Conservation (phyloP, 1,284 basidiomycete species). For the Vanrija humicola region DNA sequence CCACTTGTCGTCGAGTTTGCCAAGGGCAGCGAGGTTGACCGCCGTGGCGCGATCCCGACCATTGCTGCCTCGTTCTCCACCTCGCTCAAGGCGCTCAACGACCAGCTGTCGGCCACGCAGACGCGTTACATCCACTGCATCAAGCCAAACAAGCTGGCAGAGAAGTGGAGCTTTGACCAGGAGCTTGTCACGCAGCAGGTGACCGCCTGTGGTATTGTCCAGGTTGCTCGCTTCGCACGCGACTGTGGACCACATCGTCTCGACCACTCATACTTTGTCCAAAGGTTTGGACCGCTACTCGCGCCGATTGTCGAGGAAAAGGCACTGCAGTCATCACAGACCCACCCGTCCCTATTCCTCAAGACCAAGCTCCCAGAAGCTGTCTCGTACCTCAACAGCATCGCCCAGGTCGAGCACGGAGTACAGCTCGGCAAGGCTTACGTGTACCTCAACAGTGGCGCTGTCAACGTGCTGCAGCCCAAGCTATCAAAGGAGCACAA, state of each 20-base stretch:
- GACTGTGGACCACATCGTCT: conserved; percentile 15
- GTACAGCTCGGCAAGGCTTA: conserved; percentile 15
- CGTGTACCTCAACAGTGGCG: conserved; percentile 14
- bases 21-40: background rate
- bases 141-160: conserved; percentile 18
- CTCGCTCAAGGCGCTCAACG: conserved; percentile 15
- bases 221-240: conserved; percentile 17
- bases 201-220: conserved; percentile 14
- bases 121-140: conserved; percentile 20
- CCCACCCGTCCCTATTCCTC: conserved; percentile 1
- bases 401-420: conserved; percentile 12
- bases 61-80: conserved; percentile 17
- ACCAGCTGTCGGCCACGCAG: conserved; percentile 10
- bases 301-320: no score
- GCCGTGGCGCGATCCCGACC: conserved; percentile 10
- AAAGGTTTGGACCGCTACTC: no score
- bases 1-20: conserved; percentile 5
- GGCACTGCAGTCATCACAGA: no score
- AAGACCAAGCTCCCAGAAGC: conserved; percentile 7
- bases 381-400: conserved; percentile 6
- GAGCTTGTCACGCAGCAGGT: conserved; percentile 13
- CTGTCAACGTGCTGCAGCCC: conserved; percentile 9
- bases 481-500: conserved; percentile 2
- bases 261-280: conserved; percentile 9
- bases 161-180: conserved; percentile 9